Base-by-base conservation (phyloP, 805 yeast genomes). In the Candida vaughaniae region DNA sequence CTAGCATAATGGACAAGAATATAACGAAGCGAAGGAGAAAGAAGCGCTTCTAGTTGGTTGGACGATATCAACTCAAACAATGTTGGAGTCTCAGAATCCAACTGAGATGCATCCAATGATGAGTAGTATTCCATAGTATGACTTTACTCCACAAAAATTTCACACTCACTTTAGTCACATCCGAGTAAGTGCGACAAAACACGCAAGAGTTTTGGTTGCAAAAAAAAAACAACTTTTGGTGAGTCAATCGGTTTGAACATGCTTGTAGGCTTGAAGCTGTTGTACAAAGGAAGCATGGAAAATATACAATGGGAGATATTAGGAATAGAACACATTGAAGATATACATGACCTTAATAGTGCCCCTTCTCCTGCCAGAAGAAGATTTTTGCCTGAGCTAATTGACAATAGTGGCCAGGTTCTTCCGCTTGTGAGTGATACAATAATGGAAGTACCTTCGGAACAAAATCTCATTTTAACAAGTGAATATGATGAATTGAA, bases 31-130 rank as follows among this genome's bases (percentile, higher is more conserved):
- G 96, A 85, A 0, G 96, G 96, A 0, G 95, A 80, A 22, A 91
- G 64, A 39, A 91, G 69, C 2, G 74, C 66, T 41, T 86, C 87
- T 17, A 91, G 71, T 61, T 91, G 95, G 41, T 75, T 73, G 0
- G 95, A 77, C 0, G 96, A 87, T 9, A 88, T 66, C 33, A 91
- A 73, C 66, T 91, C 99, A 58, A 90, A 91, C 2, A 91, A 66
- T 0, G 97, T 89, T 1, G 98, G 98, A 2, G 81, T 72, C 36
- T 78, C 82, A 2, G 82, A 70, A 50, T 85, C 90, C 46, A 88
- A 62, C 31, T 82, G 77, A 20, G 88, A 70, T 2, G 95, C 86
- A 58, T 85, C 88, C 31, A 87, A 66, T 1, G 89, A 77, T 2
- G 90, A 79, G 56, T 82, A 85, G 64, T 82, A 85, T 57, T 85